phyloP scores from a whole-genome alignment of 2,329 filamentous ascomycete species.

The Mycogone perniciosa region DNA sequence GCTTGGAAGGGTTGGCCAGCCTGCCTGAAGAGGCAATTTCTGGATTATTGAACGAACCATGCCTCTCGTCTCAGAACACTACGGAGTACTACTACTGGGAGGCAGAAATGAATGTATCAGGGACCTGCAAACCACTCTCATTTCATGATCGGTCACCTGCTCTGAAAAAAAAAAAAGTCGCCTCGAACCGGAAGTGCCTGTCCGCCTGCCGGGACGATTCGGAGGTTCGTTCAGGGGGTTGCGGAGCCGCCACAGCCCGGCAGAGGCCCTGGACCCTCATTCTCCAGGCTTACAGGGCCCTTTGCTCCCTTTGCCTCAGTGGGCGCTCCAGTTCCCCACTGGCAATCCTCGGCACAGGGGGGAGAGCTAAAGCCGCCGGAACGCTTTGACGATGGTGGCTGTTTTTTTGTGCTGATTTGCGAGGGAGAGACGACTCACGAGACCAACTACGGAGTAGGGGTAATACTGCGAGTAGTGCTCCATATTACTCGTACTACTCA shows the following conservation, averaged over 20 bases:
- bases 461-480: constrained; percentile 3
- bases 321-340: not conserved
- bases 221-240: not conserved
- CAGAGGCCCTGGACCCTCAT: not conserved
- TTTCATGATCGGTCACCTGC: constrained; percentile 7
- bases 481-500: not conserved
- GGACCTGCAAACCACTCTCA: not conserved
- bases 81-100: not conserved
- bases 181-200: constrained; percentile 12
- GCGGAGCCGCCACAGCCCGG: constrained; percentile 4
- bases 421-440: not conserved
- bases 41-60: no score
- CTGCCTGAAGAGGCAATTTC: not conserved
- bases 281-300: not conserved
- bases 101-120: not conserved
- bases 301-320: not conserved
- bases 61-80: constrained; percentile 4
- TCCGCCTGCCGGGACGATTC: constrained; percentile 12
- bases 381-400: no score
- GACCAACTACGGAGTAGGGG: not conserved
- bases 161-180: constrained; percentile 6
- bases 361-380: no score
- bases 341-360: not conserved
- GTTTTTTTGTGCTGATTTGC: no score
- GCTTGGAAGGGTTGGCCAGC: not conserved